Evolutionary conservation across 1,284 basidiomycete species (phyloP).

Genomic region (Ceratobasidium theobromae): DNA sequence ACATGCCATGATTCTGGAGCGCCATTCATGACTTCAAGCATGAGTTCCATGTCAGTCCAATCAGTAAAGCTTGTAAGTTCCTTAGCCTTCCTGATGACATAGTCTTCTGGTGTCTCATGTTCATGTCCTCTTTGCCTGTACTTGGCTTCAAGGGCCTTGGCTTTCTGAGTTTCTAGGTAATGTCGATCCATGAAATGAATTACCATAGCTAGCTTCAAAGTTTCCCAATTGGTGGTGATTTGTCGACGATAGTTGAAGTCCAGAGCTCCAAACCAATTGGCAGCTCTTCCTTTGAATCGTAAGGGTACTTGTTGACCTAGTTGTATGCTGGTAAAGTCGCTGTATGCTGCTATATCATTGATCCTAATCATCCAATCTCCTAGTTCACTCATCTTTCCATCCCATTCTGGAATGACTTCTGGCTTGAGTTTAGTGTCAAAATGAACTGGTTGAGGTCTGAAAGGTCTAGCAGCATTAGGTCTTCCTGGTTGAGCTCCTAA

Average conservation of each 20-base stretch:
- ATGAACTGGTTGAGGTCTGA: conserved; percentile 34
- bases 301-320: neutral
- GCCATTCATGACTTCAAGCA: neutral
- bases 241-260: neutral
- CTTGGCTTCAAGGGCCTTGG: neutral
- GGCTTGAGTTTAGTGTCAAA: conserved; percentile 19
- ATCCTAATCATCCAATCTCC: neutral
- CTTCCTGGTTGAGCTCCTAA: too few relatives aligned
- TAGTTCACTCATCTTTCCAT: neutral
- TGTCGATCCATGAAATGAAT: conserved; percentile 4
- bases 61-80: neutral
- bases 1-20: neutral
- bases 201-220: neutral
- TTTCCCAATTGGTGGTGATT: neutral
- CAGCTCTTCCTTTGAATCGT: neutral
- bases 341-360: neutral
- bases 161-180: neutral
- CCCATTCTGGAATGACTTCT: neutral
- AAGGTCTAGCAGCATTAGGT: neutral
- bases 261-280: neutral
- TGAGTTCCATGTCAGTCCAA: neutral
- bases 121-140: neutral
- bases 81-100: neutral
- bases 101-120: neutral
- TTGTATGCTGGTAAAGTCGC: neutral